Evolutionary conservation across 1,284 basidiomycete genomes (phyloP), one percentile per base, ranked within the genome.

Genomic region (Peniophora sp.): DNA sequence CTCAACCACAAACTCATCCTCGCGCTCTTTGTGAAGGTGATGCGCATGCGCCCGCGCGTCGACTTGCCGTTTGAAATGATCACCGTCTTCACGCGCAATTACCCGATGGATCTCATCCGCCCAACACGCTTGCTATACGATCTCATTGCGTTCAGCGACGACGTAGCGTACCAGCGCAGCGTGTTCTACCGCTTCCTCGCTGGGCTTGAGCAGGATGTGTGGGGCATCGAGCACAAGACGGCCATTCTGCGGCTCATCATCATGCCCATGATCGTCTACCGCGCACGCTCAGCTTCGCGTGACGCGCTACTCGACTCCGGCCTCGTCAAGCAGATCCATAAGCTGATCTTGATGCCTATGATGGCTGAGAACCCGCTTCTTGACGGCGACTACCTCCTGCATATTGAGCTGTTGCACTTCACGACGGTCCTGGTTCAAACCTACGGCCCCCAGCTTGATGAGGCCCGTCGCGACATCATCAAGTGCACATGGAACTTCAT

Each of bases 401-500:
- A 87, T 60, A 90, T 98, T 55, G 96, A 98, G 66, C 75, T 97
- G 36, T 75, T 98, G 22, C 88, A 97, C 61, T 74, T 99, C 65
- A 95, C 94, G 1, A 95, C 90, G 0, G 75, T 94, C 44, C 78
- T 99, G 53, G 86, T 99, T 11, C 88, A 96, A 58, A 78, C 89
- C 61, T 94, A 91, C 58, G 79, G 85, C 1, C 73, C 83, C 24
- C 70, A 91, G 24, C 76, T 97, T 43, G 83, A 83, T 52, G 86
- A 92, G 48, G 81, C 82, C 39, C 85, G 91, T 66, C 97, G 96
- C 67, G 93, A 97, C 58, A 87, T 98, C 55, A 96, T 99, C 75
- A 94, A 91, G 65, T 91, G 92, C 52, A 92, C 93, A 12, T 98
- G 94, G 94, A 80, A 88, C 61, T 91, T 88, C 60, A 88, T 97